Conservation (phyloP, 345 rosid species). For the Salix purpurea region DNA sequence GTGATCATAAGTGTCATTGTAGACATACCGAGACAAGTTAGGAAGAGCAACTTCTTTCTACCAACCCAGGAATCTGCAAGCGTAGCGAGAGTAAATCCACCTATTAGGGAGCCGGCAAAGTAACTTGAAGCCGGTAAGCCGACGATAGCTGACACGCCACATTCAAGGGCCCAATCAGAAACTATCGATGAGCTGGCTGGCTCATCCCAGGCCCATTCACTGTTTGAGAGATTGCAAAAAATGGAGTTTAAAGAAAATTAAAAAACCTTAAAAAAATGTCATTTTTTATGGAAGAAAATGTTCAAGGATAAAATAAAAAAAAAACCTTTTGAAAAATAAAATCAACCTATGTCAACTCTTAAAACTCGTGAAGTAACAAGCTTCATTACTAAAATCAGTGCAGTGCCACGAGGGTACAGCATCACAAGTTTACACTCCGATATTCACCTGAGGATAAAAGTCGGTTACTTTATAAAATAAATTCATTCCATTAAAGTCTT, state of each 20-base stretch:
- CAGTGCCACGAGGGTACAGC: slow-evolving; percentile 21
- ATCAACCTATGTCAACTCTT: too few species aligned
- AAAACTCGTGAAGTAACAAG: background rate
- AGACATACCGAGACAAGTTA: slow-evolving; percentile 32
- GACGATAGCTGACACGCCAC: slow-evolving; percentile 9
- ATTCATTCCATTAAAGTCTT: too few species aligned
- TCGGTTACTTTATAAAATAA: too few species aligned
- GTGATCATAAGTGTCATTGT: slow-evolving; percentile 22
- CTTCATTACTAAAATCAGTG: background rate
- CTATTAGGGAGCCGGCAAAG: slow-evolving; percentile 29
- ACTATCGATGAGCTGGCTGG: slow-evolving; percentile 5
- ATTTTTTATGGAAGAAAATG: too few species aligned
- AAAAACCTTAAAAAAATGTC: too few species aligned
- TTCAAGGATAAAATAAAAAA: too few species aligned
- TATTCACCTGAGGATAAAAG: too few species aligned
- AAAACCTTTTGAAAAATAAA: too few species aligned
- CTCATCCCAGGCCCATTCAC: slow-evolving; percentile 15
- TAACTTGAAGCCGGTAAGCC: slow-evolving; percentile 21
- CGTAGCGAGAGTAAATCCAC: slow-evolving; percentile 29
- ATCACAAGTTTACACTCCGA: background rate
- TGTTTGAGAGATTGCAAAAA: background rate
- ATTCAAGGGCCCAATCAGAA: slow-evolving; percentile 25
- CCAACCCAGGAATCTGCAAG: slow-evolving; percentile 35
- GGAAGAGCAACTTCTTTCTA: slow-evolving; percentile 36
- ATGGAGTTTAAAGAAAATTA: background rate